Conservation (phyloP, 495 filamentous ascomycete species). For the Daldinia caldariorum region DNA sequence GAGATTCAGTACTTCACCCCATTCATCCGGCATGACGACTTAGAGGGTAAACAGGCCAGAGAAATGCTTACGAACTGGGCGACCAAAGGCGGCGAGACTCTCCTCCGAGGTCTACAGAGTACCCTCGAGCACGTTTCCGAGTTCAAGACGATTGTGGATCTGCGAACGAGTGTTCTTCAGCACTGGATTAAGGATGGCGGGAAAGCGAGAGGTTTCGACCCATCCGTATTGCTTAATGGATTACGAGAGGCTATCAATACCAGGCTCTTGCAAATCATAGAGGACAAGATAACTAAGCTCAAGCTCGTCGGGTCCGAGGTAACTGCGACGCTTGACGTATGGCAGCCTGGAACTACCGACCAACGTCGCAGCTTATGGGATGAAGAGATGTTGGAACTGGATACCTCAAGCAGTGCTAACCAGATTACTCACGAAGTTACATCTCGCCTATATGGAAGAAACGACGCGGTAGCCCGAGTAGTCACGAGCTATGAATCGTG, state of each 20-base stretch:
- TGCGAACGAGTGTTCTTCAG: conserved; percentile 75
- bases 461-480: conserved; percentile 67
- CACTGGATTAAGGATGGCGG: conserved; percentile 73
- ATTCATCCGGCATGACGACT: conserved; percentile 85
- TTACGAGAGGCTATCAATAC: conserved; percentile 75
- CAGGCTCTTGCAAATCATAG: conserved; percentile 68
- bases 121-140: conserved; percentile 65
- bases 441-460: conserved; percentile 69
- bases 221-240: conserved; percentile 70
- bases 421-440: conserved; percentile 57
- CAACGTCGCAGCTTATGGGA: conserved; percentile 69
- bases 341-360: conserved; percentile 62
- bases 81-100: conserved; percentile 69
- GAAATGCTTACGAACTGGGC: conserved; percentile 80
- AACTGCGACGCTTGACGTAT: conserved; percentile 60
- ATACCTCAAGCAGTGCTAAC: conserved; percentile 55
- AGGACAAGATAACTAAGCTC: conserved; percentile 66
- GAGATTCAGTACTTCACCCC: conserved; percentile 89
- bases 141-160: conserved; percentile 71
- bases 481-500: conserved; percentile 72
- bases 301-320: conserved; percentile 67
- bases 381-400: conserved; percentile 58
- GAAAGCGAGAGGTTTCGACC: conserved; percentile 63
- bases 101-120: conserved; percentile 67
- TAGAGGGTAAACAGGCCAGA: conserved; percentile 70